Evolutionary conservation across 495 filamentous ascomycete species (phyloP).

Genomic region (Barbatosphaeria neglecta): DNA sequence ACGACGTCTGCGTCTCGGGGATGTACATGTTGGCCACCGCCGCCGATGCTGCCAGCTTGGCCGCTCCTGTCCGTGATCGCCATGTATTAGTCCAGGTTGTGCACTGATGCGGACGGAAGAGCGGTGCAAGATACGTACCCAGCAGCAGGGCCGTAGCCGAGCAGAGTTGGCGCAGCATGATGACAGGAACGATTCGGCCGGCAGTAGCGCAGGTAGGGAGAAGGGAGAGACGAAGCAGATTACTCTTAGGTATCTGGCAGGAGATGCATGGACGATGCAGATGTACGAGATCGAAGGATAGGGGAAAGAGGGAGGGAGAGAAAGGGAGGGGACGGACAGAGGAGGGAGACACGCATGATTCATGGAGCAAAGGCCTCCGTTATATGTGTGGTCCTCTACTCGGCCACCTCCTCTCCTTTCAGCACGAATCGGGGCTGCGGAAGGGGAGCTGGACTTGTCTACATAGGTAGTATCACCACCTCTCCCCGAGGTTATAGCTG

Average conservation of each 20-base stretch:
- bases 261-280: too few species aligned
- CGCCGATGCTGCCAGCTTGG: background rate
- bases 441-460: too few species aligned
- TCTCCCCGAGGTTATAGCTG: too few species aligned
- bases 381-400: background rate
- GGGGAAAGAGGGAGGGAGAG: too few species aligned
- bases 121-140: background rate
- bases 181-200: too few species aligned
- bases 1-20: slow-evolving; percentile 9
- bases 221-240: background rate
- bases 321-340: background rate
- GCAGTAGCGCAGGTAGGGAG: too few species aligned
- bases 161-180: background rate
- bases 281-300: too few species aligned
- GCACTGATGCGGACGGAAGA: background rate
- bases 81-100: too few species aligned
- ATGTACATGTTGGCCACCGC: slow-evolving; percentile 10
- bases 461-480: too few species aligned
- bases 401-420: background rate
- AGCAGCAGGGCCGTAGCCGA: background rate
- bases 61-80: background rate
- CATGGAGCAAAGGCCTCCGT: background rate
- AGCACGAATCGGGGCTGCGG: too few species aligned
- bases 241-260: too few species aligned
- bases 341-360: too few species aligned